Evolutionary conservation across 345 rosid species (phyloP), one percentile per base, ranked within the genome.

Genomic region (Eucalyptus rudis): DNA sequence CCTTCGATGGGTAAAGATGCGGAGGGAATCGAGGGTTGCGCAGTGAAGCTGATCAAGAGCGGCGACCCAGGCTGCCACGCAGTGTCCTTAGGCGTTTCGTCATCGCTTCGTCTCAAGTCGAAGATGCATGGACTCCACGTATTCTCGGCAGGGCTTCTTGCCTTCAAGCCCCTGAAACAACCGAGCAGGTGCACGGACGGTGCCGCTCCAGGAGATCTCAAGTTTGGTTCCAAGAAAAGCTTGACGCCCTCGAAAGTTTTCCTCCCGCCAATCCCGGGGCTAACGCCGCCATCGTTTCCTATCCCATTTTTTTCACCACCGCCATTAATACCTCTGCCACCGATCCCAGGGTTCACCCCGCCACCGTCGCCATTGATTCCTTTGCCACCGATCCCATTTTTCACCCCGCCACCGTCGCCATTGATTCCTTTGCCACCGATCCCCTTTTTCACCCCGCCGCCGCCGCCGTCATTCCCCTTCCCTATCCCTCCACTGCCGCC

Each of bases 81-180:
- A 86, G 95, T 96, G n/a, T 95, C 97, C 47, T 87, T 94, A 19
- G 95, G 97, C 7, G 90, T 93, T 24, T 94, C 99, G 3, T 94
- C 98, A 56, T 92, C 95, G 36, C 92, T 95, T 19, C 96, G 89
- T 62, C 91, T 96, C 29, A 96, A 92, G 92, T 91, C 95, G 7
- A 93, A 92, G 85, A 91, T 89, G 64, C 90, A 92, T 10, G 94
- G 96, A 81, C 87, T 88, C 10, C 92, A 92, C 5, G 88, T 95
- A 27, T 97, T 96, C 94, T 95, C 99, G 20, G 98, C 98, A 13
- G 99, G 99, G 7, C 92, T 93, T 90, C 96, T 96, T 89, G 92
- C 96, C 86, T 96, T 97, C 93, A 97, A 93, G 93, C 99, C 99
- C 1, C 66, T 91, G 10, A 94, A 91, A n/a, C 96, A 91, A 84